Evolutionary conservation across 345 rosid genomes (phyloP).

Genomic region (Lagerstroemia speciosa): DNA sequence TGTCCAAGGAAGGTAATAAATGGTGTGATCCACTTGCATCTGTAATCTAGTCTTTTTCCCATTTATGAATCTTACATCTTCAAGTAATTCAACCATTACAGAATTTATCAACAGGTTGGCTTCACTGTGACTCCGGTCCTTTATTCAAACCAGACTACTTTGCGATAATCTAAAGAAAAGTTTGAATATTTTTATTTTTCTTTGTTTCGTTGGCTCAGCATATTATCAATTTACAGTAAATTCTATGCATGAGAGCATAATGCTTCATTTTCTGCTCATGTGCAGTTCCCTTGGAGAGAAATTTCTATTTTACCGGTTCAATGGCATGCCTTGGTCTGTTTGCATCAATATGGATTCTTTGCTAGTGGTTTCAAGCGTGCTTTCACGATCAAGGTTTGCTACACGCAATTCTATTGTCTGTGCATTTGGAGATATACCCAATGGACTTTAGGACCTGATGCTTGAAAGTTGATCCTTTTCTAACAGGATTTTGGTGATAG

Average conservation of each 20-base stretch:
- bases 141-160: conserved; percentile 70
- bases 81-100: conserved; percentile 16
- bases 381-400: conserved; percentile 81
- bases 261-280: conserved; percentile 3
- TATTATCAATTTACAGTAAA: not conserved
- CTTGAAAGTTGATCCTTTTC: conserved; percentile 1
- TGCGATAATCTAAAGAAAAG: too few species aligned
- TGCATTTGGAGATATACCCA: not conserved
- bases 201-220: not conserved
- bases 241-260: not conserved
- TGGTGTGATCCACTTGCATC: conserved; percentile 9
- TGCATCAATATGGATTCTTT: conserved; percentile 91
- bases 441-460: not conserved
- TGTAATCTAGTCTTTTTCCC: not conserved
- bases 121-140: conserved; percentile 93
- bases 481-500: conserved; percentile 96
- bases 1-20: conserved; percentile 84
- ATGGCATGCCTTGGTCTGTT: conserved; percentile 95
- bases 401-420: not conserved
- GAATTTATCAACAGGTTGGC: conserved; percentile 95
- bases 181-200: not conserved
- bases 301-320: conserved; percentile 76
- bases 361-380: conserved; percentile 98
- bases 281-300: conserved; percentile 90
- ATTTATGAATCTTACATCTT: not conserved